phyloP scores from a whole-genome alignment of 2,329 filamentous ascomycete genomes.

The Penicillium sp. region DNA sequence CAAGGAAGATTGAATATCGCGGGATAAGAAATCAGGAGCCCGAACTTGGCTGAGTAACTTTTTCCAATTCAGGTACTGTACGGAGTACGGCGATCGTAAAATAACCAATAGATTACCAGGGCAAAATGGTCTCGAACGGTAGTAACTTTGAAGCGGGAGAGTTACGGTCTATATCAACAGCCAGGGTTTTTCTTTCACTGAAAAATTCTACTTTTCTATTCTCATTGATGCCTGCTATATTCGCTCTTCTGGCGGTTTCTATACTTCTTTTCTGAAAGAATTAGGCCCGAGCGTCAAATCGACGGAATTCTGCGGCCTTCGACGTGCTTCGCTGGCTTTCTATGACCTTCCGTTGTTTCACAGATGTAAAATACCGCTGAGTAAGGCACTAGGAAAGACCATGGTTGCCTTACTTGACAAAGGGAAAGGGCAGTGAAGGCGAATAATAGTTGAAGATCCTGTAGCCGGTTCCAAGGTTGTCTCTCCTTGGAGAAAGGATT shows the following conservation, averaged over 20 bases:
- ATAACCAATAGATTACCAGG: constrained; percentile 6
- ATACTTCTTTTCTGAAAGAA: neutral
- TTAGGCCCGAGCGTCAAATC: constrained; percentile 31
- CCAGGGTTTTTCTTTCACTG: neutral
- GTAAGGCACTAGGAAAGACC: constrained; percentile 6
- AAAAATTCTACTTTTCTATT: neutral
- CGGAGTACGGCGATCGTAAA: constrained; percentile 16
- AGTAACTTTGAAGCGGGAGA: neutral
- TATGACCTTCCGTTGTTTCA: constrained; percentile 10
- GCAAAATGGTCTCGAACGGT: neutral
- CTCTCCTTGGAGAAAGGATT: neutral
- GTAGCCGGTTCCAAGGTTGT: neutral
- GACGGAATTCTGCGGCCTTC: constrained; percentile 32
- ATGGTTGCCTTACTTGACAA: neutral
- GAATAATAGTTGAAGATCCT: neutral
- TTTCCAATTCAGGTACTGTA: constrained; percentile 20
- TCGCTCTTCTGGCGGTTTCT: constrained; percentile 18
- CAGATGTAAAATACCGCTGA: constrained; percentile 9
- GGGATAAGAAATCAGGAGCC: constrained; percentile 20
- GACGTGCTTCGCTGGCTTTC: constrained; percentile 32
- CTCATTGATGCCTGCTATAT: neutral
- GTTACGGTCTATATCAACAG: neutral
- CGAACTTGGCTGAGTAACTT: constrained; percentile 26
- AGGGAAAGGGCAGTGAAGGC: neutral
- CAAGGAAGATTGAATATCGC: constrained; percentile 13